Base-by-base conservation (phyloP, 2,329 filamentous ascomycete genomes). In the Pestalotiopsis sp. region DNA sequence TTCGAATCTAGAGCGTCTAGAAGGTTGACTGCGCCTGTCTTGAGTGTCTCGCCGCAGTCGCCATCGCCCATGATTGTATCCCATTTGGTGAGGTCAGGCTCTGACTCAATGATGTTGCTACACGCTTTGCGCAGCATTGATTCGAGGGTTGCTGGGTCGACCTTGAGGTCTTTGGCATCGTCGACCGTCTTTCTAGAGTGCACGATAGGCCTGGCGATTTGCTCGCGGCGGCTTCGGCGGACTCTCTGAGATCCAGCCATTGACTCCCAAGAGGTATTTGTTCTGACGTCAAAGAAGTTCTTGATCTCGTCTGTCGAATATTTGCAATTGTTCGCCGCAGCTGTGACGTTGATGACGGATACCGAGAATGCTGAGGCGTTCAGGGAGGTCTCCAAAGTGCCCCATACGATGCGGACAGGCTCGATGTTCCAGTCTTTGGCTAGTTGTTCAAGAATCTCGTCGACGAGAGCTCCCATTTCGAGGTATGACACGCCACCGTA, bases 301-400 rank as follows among this genome's bases (percentile, higher is more conserved):
- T 91, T 85, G 81, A 93, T 86, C 11, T 90, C 84, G 1, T 81
- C 82, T 45, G 76, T 78, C 0, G 83, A 83, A 76, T 86, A 87
- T 2, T 79, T 72, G 74, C 81, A 84, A 69, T 81, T 81, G 63
- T 75, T 74, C 0, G 85, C 82, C 0, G 84, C 82, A 0, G 82
- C 83, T 0, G 85, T 84, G 52, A 90, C 76, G 76, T 90, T 92
- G 74, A 92, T 80, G 63, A 93, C 73, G 3, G 90, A 91, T 5
- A 93, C 85, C 14, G 89, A 91, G 75, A 93, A 93, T 0, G 90
- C 91, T 0, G 91, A 86, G 0, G 90, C 91, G 72, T 93, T 93
- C 74, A 94, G 84, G 17, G 90, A 92, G 0, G 91, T 93, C 85
- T 93, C 92, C 68, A 91, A 86, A 36, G 88, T 90, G 1, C 91